Evolutionary conservation across 345 rosid species (phyloP), one percentile per base, ranked within the genome.

Genomic region (Populus davidiana): DNA sequence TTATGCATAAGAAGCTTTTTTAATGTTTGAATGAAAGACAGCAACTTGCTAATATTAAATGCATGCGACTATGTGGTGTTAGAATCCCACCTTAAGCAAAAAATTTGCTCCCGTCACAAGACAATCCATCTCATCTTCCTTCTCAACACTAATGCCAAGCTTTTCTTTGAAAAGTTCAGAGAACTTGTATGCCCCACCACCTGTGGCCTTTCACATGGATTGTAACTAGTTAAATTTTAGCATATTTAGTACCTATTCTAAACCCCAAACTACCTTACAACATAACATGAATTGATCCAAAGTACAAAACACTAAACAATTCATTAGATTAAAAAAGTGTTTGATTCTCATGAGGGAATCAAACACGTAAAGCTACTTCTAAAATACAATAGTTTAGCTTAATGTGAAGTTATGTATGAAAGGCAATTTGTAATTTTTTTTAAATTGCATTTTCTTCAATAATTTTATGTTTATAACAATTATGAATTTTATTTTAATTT

Each of bases 101-200:
- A 96, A 96, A 86, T 96, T 92, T 73, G 99, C 98, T 74, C 99
- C 99, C 36, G 97, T 92, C 68, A 96, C 99, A 78, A 96, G 97
- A 76, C 99, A 96, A 78, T 93, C 85, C 99, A 96, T 96, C 84
- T 96, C 99, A 87, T 92, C 99, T 86, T 96, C 99, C 83, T 96
- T 96, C 76, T 96, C 99, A 79, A 96, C 91, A 83, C 95, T 89
- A 81, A 92, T 88, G 16, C 97, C 99, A 38, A 96, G 97, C 83
- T 89, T 89, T 85, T 96, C 99, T 82, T 91, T 96, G 82, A 96
- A 96, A 70, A 96, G 88, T 79, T 96, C 98, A 2, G 98, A 84
- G 76, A 86, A 96, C 88, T 93, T 96, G 88, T 81, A 92, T 39
- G 99, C 99, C 79, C 99, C 99, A n/a, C 99, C 99, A 33, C 99